Conservation (phyloP, 1,284 basidiomycete genomes). For the Ceratobasidium sp. region DNA sequence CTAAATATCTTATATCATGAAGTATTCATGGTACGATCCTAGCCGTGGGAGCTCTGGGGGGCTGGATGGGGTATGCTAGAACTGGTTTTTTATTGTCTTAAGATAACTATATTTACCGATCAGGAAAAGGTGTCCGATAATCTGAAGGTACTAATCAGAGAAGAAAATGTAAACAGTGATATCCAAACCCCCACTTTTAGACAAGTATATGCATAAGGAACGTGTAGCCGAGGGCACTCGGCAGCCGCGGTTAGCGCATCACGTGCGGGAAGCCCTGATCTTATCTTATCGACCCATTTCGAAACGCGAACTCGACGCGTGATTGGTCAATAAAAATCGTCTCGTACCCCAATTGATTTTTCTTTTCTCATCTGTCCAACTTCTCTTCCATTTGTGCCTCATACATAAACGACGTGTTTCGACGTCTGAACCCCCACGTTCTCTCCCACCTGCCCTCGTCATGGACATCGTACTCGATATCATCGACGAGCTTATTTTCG, state of each 20-base stretch:
- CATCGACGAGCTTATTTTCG: slow-evolving; percentile 81
- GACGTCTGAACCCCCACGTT: slow-evolving; percentile 1
- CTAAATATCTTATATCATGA: too few relatives aligned
- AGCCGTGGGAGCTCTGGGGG: too few relatives aligned
- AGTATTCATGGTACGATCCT: too few relatives aligned
- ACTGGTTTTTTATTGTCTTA: too few relatives aligned
- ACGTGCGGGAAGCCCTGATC: slow-evolving; percentile 3
- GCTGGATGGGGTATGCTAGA: too few relatives aligned
- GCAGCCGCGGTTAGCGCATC: neutral
- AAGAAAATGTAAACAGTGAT: too few relatives aligned
- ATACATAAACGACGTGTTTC: slow-evolving; percentile 26
- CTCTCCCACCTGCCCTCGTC: slow-evolving; percentile 46
- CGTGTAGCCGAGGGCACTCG: neutral
- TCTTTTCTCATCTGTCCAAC: slow-evolving; percentile 18
- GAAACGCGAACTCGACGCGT: slow-evolving; percentile 26
- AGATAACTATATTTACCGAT: too few relatives aligned
- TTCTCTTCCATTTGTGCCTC: slow-evolving; percentile 21
- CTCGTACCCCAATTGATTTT: slow-evolving; percentile 11
- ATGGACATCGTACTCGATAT: slow-evolving; percentile 88
- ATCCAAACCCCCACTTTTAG: too few relatives aligned
- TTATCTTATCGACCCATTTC: slow-evolving; percentile 13
- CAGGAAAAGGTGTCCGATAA: too few relatives aligned
- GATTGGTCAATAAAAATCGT: slow-evolving; percentile 42
- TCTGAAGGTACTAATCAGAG: too few relatives aligned
- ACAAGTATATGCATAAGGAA: too few relatives aligned